Percentiles rank a stretch among this genome's conserved stretches.
Evolutionary conservation across 306 rosid genomes (phyloP).

Genomic region (Gynostemma pentaphyllum): DNA sequence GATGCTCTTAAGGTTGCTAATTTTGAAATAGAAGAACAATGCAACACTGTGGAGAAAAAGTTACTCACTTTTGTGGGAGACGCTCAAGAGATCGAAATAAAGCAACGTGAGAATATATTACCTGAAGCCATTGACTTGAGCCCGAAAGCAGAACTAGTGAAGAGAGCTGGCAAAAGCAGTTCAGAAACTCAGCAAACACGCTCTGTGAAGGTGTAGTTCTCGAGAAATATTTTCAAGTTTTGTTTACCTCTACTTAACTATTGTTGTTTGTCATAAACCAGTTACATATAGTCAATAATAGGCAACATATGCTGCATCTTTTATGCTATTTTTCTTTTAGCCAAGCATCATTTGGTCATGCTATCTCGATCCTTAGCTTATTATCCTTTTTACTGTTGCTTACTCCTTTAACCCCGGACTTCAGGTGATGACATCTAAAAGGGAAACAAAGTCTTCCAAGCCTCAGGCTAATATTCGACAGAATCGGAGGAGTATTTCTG

Average conservation of each 20-base stretch:
- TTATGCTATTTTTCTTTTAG: not conserved
- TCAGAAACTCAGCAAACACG: slow-evolving; percentile 17
- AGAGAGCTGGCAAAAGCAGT: slow-evolving; percentile 19
- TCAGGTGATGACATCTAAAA: slow-evolving; percentile 26
- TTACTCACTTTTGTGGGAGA: slow-evolving; percentile 8
- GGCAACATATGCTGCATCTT: not conserved
- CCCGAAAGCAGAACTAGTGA: slow-evolving; percentile 19
- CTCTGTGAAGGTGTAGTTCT: slow-evolving; percentile 35
- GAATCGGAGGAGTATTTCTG: slow-evolving; percentile 19
- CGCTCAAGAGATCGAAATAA: slow-evolving; percentile 1
- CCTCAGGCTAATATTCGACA: slow-evolving; percentile 13
- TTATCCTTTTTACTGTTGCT: not conserved
- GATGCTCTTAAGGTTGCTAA: slow-evolving; percentile 6
- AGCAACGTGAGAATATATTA: slow-evolving; percentile 18
- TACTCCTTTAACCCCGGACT: not conserved
- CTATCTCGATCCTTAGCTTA: not conserved
- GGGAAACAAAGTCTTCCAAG: slow-evolving; percentile 22
- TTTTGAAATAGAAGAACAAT: slow-evolving; percentile 24
- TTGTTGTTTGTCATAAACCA: not conserved
- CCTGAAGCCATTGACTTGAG: slow-evolving; percentile 8
- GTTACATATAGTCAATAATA: not conserved
- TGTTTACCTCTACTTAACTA: not conserved
- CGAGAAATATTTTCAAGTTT: not conserved
- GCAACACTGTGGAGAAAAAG: slow-evolving; percentile 18
- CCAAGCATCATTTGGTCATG: not conserved